A percentile compares a stretch with the other conserved stretches of the same genome.
These are phyloP conservation scores for Xylaria bambusicola DNA, from an alignment of 495 filamentous ascomycete genomes.

Conservation along the genomic window DNA sequence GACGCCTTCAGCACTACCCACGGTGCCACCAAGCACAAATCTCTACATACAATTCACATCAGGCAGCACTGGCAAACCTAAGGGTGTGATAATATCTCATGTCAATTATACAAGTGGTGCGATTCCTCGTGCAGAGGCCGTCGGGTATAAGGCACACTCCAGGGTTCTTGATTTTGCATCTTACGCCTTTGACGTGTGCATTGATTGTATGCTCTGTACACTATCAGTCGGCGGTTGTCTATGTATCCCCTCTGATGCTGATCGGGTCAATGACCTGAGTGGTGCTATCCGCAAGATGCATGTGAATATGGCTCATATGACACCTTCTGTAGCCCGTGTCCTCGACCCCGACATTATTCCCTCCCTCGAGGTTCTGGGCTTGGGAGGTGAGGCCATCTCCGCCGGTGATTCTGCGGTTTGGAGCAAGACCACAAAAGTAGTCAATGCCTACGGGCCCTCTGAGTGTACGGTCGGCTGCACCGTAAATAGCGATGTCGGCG, in stretches of 20 bases:
- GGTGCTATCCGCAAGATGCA: slow-evolving; percentile 39
- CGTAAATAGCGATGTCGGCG: slow-evolving; percentile 37
- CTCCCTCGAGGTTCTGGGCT: slow-evolving; percentile 40
- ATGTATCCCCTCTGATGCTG: slow-evolving; percentile 61
- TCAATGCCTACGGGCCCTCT: slow-evolving; percentile 63
- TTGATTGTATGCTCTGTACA: slow-evolving; percentile 54
- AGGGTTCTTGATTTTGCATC: slow-evolving; percentile 53
- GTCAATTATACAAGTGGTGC: slow-evolving; percentile 45
- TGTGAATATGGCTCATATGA: slow-evolving; percentile 49
- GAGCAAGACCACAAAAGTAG: slow-evolving; percentile 38
- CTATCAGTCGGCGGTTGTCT: slow-evolving; percentile 60
- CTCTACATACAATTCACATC: slow-evolving; percentile 52
- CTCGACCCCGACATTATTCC: slow-evolving; percentile 43
- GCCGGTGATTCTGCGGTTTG: slow-evolving; percentile 41
- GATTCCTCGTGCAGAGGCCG: slow-evolving; percentile 39
- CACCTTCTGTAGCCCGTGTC: slow-evolving; percentile 58
- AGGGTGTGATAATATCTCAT: slow-evolving; percentile 48
- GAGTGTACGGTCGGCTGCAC: slow-evolving; percentile 56
- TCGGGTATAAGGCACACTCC: slow-evolving; percentile 41
- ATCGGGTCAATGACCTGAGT: slow-evolving; percentile 45
- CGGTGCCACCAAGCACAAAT: slow-evolving; percentile 31
- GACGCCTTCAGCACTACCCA: slow-evolving; percentile 22
- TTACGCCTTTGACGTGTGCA: slow-evolving; percentile 54
- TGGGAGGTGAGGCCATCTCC: slow-evolving; percentile 45
- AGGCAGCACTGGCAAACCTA: slow-evolving; percentile 51